phyloP scores from a whole-genome alignment of 495 filamentous ascomycete species.

The Amphirosellinia nigrospora region DNA sequence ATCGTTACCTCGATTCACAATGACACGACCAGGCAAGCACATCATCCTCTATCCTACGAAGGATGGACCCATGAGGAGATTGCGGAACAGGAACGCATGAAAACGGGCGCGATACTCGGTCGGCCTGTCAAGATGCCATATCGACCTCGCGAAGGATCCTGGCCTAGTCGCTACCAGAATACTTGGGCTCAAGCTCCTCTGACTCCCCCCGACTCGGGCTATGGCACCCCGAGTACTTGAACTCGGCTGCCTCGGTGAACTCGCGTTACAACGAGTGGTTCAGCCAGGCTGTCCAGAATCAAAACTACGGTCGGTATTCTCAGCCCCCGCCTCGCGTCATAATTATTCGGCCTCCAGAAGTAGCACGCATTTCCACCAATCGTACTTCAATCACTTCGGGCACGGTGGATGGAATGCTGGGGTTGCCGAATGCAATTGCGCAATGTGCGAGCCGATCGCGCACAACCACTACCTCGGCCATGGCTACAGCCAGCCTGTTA shows the following conservation, averaged over 20 bases:
- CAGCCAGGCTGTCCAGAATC: slow-evolving; percentile 43
- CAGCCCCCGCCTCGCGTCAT: slow-evolving; percentile 39
- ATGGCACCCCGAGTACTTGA: slow-evolving; percentile 58
- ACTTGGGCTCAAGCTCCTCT: slow-evolving; percentile 48
- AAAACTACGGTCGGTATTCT: slow-evolving; percentile 55
- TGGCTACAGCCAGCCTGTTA: slow-evolving; percentile 69
- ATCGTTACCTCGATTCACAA: slow-evolving; percentile 74
- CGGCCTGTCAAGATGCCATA: slow-evolving; percentile 50
- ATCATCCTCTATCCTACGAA: slow-evolving; percentile 47
- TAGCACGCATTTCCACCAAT: slow-evolving; percentile 39
- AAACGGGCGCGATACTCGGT: slow-evolving; percentile 51
- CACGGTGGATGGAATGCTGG: slow-evolving; percentile 65
- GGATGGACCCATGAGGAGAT: slow-evolving; percentile 60
- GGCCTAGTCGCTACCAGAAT: slow-evolving; percentile 42
- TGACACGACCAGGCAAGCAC: slow-evolving; percentile 45
- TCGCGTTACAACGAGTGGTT: slow-evolving; percentile 56
- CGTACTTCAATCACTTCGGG: slow-evolving; percentile 60
- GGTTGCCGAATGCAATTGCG: slow-evolving; percentile 68
- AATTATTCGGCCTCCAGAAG: slow-evolving; percentile 38
- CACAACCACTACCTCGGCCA: slow-evolving; percentile 57
- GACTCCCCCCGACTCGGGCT: slow-evolving; percentile 58
- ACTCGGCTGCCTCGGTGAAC: slow-evolving; percentile 52
- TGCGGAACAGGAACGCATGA: slow-evolving; percentile 56
- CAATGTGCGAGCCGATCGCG: slow-evolving; percentile 65
- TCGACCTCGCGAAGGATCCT: slow-evolving; percentile 57